A percentile compares a stretch with the other conserved stretches of the same genome.
Evolutionary conservation across 352 stramenopile species (phyloP).

Genomic region (Globisporangium acanthophoron): DNA sequence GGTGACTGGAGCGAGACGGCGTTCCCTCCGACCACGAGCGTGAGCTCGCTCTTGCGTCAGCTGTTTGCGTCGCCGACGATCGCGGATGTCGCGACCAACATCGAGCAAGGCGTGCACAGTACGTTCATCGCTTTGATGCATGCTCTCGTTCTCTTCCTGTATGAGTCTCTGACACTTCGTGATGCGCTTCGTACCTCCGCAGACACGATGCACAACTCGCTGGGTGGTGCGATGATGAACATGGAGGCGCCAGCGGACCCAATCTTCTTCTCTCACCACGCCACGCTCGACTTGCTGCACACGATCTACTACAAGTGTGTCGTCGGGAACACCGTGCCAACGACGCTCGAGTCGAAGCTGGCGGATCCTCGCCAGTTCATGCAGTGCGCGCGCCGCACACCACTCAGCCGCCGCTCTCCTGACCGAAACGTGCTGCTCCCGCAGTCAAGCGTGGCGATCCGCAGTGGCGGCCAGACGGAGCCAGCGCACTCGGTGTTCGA

Average conservation of each 20-base stretch:
- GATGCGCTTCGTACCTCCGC: background rate
- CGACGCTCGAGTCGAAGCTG: constrained; percentile 52
- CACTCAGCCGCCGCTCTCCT: constrained; percentile 22
- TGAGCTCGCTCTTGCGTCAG: constrained; percentile 72
- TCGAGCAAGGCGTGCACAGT: constrained; percentile 79
- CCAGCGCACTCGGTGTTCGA: constrained; percentile 51
- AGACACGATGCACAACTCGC: constrained; percentile 80
- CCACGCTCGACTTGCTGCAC: constrained; percentile 78
- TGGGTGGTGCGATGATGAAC: constrained; percentile 61
- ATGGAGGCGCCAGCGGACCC: constrained; percentile 75
- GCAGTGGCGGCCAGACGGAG: constrained; percentile 38
- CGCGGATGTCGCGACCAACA: constrained; percentile 45
- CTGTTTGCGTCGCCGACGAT: constrained; percentile 70
- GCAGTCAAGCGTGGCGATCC: constrained; percentile 44
- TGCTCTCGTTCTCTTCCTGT: background rate
- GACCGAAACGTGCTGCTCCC: constrained; percentile 56
- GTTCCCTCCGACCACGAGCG: constrained; percentile 63
- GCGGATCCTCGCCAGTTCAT: constrained; percentile 55
- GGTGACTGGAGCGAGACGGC: constrained; percentile 43
- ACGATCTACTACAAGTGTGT: constrained; percentile 83
- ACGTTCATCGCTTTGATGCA: constrained; percentile 15
- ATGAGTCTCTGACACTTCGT: constrained; percentile 9
- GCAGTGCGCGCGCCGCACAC: constrained; percentile 37
- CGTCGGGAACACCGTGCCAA: constrained; percentile 49
- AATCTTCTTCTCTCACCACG: constrained; percentile 87